Percentiles rank a stretch among this genome's conserved stretches.
phyloP scores from a whole-genome alignment of 2,329 filamentous ascomycete species.

The Neonectria magnoliae region DNA sequence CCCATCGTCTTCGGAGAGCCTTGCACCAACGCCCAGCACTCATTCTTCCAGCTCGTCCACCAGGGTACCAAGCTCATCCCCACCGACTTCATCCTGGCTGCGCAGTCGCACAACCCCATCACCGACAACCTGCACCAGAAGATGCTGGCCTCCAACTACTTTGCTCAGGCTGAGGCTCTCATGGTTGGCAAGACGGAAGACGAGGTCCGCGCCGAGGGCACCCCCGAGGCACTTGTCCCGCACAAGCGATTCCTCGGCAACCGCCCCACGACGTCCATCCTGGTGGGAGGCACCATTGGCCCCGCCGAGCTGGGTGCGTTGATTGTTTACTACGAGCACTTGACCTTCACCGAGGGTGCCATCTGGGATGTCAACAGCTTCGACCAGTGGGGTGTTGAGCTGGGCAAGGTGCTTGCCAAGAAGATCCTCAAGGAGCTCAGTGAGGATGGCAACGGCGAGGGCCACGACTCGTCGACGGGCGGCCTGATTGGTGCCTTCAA shows the following conservation, averaged over 20 bases:
- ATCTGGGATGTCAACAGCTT: slow-evolving; percentile 99
- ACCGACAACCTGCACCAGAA: slow-evolving; percentile 94
- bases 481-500: slow-evolving; percentile 94
- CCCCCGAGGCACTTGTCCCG: slow-evolving; percentile 80
- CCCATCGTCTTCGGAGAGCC: slow-evolving; percentile 97
- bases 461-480: slow-evolving; percentile 88
- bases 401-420: slow-evolving; percentile 96
- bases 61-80: slow-evolving; percentile 99
- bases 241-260: slow-evolving; percentile 99
- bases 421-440: slow-evolving; percentile 90
- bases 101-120: slow-evolving; percentile 96
- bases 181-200: slow-evolving; percentile 92
- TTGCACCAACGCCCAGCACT: slow-evolving; percentile 99
- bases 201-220: slow-evolving; percentile 79
- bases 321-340: slow-evolving; percentile 98
- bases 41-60: slow-evolving; percentile 99
- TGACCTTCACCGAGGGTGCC: slow-evolving; percentile 97
- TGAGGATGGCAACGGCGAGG: slow-evolving; percentile 72
- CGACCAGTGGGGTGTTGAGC: slow-evolving; percentile 99
- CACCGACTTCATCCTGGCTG: slow-evolving; percentile 96
- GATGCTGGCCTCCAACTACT: slow-evolving; percentile 93
- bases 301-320: slow-evolving; percentile 92
- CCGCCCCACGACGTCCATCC: slow-evolving; percentile 93
- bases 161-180: slow-evolving; percentile 86
- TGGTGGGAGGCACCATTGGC: slow-evolving; percentile 90